phyloP scores from a whole-genome alignment of 106 monocot genomes.

The Dendrobium huoshanense region DNA sequence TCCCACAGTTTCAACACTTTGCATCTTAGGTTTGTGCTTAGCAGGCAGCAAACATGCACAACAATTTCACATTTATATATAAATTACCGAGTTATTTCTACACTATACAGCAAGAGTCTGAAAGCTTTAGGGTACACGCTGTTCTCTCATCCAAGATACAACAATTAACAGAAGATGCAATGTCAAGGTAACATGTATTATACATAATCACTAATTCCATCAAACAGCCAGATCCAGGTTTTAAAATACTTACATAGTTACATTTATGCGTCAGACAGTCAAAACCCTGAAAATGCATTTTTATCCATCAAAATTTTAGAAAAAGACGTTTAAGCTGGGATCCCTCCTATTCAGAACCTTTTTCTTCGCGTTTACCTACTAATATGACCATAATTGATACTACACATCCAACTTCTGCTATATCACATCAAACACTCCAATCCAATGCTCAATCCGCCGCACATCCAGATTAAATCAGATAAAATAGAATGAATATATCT shows the following conservation, averaged over 20 bases:
- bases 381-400: not conserved
- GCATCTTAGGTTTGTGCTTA: not conserved
- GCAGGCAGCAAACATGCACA: not conserved
- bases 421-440: not conserved
- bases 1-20: not conserved
- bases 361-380: not conserved
- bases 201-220: not conserved
- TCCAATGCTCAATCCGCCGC: not conserved
- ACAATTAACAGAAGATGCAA: not conserved
- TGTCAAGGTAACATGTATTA: not conserved
- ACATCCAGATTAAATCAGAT: not conserved
- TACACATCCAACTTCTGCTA: not conserved
- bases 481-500: not conserved
- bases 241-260: not conserved
- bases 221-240: not conserved
- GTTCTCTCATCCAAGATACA: not conserved
- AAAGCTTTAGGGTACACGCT: not conserved
- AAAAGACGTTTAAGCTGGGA: not conserved
- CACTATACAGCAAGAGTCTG: not conserved
- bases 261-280: not conserved
- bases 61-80: not conserved
- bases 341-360: not conserved
- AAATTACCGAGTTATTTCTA: not conserved
- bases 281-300: not conserved
- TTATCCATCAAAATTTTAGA: not conserved